phyloP scores from a whole-genome alignment of 139 green algal genomes.

The Coccomyxa sp. region DNA sequence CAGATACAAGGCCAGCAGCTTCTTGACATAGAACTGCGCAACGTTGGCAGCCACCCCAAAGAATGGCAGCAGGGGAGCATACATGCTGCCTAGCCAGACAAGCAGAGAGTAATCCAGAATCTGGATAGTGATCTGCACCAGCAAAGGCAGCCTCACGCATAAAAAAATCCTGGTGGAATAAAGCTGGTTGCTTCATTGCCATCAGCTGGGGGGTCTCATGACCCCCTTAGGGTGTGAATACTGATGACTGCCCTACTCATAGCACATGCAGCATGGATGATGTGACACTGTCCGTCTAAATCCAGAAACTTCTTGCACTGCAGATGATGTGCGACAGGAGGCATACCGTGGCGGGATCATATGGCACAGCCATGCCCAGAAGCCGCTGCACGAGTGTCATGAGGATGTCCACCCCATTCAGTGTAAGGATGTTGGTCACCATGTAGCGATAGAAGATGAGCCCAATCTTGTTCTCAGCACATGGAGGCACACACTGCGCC shows the following conservation, averaged over 20 bases:
- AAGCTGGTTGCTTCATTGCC: too few relatives aligned
- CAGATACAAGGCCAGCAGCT: conserved; percentile 22
- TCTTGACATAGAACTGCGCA: conserved; percentile 26
- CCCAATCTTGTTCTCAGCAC: conserved; percentile 32
- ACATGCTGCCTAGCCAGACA: conserved; percentile 32
- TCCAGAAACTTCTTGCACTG: too few relatives aligned
- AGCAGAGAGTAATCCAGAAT: too few relatives aligned
- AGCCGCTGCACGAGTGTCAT: not conserved
- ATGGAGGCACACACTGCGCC: conserved; percentile 29
- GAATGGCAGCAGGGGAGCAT: conserved; percentile 28
- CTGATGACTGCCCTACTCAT: too few relatives aligned
- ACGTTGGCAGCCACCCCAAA: conserved; percentile 31
- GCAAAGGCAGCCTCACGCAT: too few relatives aligned
- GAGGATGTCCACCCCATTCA: conserved; percentile 23
- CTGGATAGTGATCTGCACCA: too few relatives aligned
- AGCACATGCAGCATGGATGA: too few relatives aligned
- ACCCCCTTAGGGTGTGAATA: too few relatives aligned
- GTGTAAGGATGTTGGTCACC: conserved; percentile 30
- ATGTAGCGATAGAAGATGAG: conserved; percentile 32
- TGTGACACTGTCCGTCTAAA: too few relatives aligned
- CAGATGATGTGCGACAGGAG: not conserved
- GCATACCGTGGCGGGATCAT: not conserved
- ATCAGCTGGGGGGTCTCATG: too few relatives aligned
- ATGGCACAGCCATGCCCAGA: not conserved
- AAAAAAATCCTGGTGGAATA: too few relatives aligned